Percentiles rank a stretch among this genome's conserved stretches.
Conservation (phyloP, 805 yeast species). For the Cyberlindnera saturnus region DNA sequence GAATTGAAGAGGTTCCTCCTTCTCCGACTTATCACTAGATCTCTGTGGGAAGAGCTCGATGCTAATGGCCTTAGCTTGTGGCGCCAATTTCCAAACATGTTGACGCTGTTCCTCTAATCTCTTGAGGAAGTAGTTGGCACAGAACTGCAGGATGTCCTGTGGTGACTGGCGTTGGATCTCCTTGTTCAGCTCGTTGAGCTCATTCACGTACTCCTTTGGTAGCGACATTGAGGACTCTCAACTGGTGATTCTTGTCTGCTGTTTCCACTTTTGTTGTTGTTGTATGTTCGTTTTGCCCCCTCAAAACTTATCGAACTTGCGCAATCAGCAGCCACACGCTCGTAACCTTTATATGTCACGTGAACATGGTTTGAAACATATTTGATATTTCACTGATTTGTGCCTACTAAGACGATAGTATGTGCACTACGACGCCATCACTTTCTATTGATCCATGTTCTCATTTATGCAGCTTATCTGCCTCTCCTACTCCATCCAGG, state of each 20-base stretch:
- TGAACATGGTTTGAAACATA: too few relatives aligned
- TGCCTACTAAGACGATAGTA: too few relatives aligned
- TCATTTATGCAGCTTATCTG: too few relatives aligned
- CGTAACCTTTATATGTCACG: too few relatives aligned
- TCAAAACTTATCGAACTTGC: too few relatives aligned
- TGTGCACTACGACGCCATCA: too few relatives aligned
- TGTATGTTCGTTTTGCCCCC: too few relatives aligned
- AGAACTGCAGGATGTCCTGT: slow-evolving; percentile 63
- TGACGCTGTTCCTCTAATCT: slow-evolving; percentile 56
- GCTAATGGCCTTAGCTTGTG: slow-evolving; percentile 44
- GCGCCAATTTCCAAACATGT: slow-evolving; percentile 44
- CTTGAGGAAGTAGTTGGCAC: slow-evolving; percentile 63
- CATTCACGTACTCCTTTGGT: slow-evolving; percentile 38
- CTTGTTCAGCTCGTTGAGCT: slow-evolving; percentile 56
- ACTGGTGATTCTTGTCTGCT: too few relatives aligned
- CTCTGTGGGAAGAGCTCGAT: slow-evolving; percentile 38
- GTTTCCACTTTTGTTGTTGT: too few relatives aligned
- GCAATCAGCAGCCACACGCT: too few relatives aligned
- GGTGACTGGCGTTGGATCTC: slow-evolving; percentile 54
- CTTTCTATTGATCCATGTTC: too few relatives aligned
- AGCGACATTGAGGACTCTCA: slow-evolving; percentile 23
- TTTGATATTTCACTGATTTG: too few relatives aligned
- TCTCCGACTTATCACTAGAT: slow-evolving; percentile 1
- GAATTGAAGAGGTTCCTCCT: slow-evolving; percentile 12
- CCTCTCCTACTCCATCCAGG: slow-evolving; percentile 22